Evolutionary conservation across 2,329 filamentous ascomycete species (phyloP), one percentile per base, ranked within the genome.

Genomic region (Xylariaceae sp.): DNA sequence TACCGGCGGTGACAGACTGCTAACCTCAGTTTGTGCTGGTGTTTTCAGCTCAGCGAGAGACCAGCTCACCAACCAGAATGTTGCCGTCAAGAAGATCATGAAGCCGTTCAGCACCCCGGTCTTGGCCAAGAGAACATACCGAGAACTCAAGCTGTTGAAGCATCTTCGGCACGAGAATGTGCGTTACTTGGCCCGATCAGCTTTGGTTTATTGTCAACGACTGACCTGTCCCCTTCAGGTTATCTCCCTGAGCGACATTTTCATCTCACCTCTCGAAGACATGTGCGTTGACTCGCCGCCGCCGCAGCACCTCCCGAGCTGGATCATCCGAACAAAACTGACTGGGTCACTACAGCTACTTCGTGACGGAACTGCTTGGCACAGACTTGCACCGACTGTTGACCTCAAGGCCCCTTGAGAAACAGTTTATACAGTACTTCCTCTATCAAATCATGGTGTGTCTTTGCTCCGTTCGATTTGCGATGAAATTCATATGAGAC

Each of bases 21-120:
- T 56, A 53, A 61, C 42, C 18, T 15, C 34, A 9, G 7, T 37
- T 18, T 35, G 6, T 17, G 8, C 11, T 50, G 10, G 49, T 51
- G 4, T 30, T 35, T 62, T 59, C 53, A 97, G 93, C 78, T 97
- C 94, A 66, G 94, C 94, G 60, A 93, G 92, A 78, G 94, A 99
- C 76, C 92, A 97, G 80, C 91, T 99, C 77, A 97, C 94, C 62
- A 90, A 85, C 74, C 92, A 97, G 76, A 92, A 92, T 77, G 94
- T 99, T 63, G 94, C 94, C 61, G 92, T 99, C 74, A 99, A 99
- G 85, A 99, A 99, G 85, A 99, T 99, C 73, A 97, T 99, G 93
- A 99, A 97, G 82, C 94, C 94, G 8, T 99, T 99, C 78, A 97
- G 92, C 82, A 99, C 94, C n/a, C 92, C 94, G 1, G 94, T 99